A percentile compares a stretch with the other conserved stretches of the same genome.
Evolutionary conservation across 2,329 filamentous ascomycete species (phyloP).

Genomic region (Pyricularia pennisetigena): DNA sequence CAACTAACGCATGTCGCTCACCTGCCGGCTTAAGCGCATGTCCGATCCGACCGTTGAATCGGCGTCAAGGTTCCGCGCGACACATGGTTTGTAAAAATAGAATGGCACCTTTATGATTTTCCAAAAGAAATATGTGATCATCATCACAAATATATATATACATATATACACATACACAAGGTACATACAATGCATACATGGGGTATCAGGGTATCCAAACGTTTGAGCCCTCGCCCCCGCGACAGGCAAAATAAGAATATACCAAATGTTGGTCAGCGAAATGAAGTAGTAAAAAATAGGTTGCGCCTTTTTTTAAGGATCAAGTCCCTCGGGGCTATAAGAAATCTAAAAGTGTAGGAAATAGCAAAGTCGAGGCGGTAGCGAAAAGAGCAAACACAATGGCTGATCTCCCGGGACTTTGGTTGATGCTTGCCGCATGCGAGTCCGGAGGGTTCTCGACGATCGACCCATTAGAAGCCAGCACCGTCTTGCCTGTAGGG

Average conservation of each 20-base stretch:
- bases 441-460: slow-evolving; percentile 8
- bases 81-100: not conserved
- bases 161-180: not conserved
- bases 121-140: not conserved
- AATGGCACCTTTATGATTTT: not conserved
- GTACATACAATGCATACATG: not conserved
- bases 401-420: not conserved
- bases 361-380: not conserved
- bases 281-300: not conserved
- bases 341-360: not conserved
- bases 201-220: not conserved
- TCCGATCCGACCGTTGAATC: not conserved
- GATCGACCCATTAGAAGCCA: slow-evolving; percentile 21
- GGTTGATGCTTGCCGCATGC: not conserved
- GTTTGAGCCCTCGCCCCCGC: not conserved
- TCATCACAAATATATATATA: not conserved
- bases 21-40: not conserved
- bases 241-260: not conserved
- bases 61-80: not conserved
- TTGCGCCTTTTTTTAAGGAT: not conserved
- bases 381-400: not conserved
- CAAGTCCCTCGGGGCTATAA: not conserved
- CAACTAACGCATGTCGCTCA: not conserved
- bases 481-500: slow-evolving; percentile 31
- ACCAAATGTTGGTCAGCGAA: not conserved